Base-by-base conservation (phyloP, 2,329 filamentous ascomycete genomes). In the Didymosphaeria variabile region DNA sequence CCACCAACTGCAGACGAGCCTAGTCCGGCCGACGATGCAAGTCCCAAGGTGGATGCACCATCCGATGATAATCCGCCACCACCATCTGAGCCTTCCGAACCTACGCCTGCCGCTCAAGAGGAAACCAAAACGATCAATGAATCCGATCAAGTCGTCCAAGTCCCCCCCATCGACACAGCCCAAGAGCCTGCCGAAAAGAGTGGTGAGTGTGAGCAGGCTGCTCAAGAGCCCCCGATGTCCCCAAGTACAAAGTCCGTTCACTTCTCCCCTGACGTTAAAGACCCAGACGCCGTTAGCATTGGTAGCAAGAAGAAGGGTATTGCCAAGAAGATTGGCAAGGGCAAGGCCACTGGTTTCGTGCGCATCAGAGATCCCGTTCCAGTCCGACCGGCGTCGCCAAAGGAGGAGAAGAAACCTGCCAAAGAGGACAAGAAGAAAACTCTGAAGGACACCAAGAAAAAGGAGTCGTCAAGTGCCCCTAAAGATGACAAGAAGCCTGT, bases 241-340 rank as follows among this genome's bases (percentile, higher is more conserved):
- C 73, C 71, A 53, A 69, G 62, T 45, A 62, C 65, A 46, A 78
- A 78, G 59, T 70, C 65, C 61, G 74, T 78, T 54, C 75, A 76
- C 59, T 78, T 78, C 67, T 70, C 74, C 55, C 71, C 74, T 75
- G 74, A 78, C 72, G 72, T 73, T 59, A 78, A 77, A 74, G 74
- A 75, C 61, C 64, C 73, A 73, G 75, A 76, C 61, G 64, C 72
- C 38, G 50, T 49, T 38, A 71, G 66, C 49, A 60, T 60, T 55
- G 65, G 66, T 15, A 76, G 72, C 57, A 77, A 71, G 63, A 75
- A 67, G 60, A 68, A 68, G 40, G 61, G 49, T 1, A 57, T 65
- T 23, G 63, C 63, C 4, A 69, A 71, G 59, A 72, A 69, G 62
- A 51, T 64, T 44, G 68, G 69, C 15, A 77, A 75, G 55, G 68